Conservation (phyloP, 164 flowering plant genomes). For the Chloranthus sessilifolius region DNA sequence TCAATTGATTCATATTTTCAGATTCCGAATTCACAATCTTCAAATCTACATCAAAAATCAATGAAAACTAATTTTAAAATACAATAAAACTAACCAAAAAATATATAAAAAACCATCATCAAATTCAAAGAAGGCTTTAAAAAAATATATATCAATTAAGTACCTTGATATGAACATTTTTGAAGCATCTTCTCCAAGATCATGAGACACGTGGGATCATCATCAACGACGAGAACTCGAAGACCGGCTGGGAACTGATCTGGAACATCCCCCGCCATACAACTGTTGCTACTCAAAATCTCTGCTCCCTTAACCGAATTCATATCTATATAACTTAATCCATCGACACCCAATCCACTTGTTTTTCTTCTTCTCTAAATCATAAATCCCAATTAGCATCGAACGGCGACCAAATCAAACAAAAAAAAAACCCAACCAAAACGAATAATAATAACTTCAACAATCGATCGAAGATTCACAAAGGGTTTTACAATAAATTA, state of each 20-base stretch:
- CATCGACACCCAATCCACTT: neutral
- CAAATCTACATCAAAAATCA: neutral
- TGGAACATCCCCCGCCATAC: slow-evolving; percentile 34
- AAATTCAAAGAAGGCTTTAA: no score
- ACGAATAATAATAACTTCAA: neutral
- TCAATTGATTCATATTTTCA: no score
- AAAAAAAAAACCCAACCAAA: neutral
- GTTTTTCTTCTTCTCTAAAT: slow-evolving; percentile 1
- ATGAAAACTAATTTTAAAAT: neutral
- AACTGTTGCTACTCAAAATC: slow-evolving; percentile 18
- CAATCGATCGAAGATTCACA: neutral
- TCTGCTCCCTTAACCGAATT: slow-evolving; percentile 11
- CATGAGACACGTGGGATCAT: slow-evolving; percentile 88
- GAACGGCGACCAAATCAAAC: neutral
- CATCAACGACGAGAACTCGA: slow-evolving; percentile 93
- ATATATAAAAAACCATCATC: no score
- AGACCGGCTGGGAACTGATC: slow-evolving; percentile 86
- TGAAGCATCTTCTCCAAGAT: slow-evolving; percentile 94
- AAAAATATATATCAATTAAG: no score
- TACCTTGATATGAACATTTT: slow-evolving; percentile 76
- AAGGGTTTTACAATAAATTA: no score
- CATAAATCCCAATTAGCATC: neutral
- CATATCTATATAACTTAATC: neutral
- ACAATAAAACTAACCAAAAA: neutral
- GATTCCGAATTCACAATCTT: neutral